phyloP scores from a whole-genome alignment of 2,329 filamentous ascomycete genomes.

The Aspergillus texensis region DNA sequence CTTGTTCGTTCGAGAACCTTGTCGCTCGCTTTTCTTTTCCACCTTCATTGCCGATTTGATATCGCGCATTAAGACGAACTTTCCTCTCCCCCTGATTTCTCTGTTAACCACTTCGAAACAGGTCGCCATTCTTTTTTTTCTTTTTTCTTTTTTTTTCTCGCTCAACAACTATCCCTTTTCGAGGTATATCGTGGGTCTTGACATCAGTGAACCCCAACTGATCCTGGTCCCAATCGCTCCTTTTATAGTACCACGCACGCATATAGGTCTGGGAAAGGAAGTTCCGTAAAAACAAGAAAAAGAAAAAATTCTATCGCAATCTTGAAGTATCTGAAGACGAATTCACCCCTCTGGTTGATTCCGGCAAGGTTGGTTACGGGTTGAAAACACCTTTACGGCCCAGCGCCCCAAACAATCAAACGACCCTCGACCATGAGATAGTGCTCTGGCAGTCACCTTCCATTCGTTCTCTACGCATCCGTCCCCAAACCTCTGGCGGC shows the following conservation, averaged over 20 bases:
- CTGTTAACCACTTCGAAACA: conserved; percentile 19
- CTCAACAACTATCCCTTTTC: conserved; percentile 10
- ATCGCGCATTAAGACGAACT: conserved; percentile 22
- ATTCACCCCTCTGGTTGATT: not conserved
- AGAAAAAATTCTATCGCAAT: not conserved
- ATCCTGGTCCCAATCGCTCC: conserved; percentile 4
- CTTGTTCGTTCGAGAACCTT: conserved; percentile 9
- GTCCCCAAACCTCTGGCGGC: conserved; percentile 24
- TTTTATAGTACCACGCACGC: conserved; percentile 3
- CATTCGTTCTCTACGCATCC: conserved; percentile 23
- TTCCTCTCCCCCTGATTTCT: conserved; percentile 15
- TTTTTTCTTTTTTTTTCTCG: conserved; percentile 11
- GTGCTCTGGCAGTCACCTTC: conserved; percentile 39
- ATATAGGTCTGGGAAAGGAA: not conserved
- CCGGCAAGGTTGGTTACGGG: not conserved
- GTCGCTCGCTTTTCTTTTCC: conserved; percentile 12
- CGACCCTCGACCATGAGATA: conserved; percentile 34
- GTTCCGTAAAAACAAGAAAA: not conserved
- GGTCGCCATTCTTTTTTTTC: conserved; percentile 19
- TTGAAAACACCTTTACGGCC: conserved; percentile 6
- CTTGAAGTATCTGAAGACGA: not conserved
- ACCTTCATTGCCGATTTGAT: conserved; percentile 25
- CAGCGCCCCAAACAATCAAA: conserved; percentile 10
- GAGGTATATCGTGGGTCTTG: conserved; percentile 7
- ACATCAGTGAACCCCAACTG: not conserved